Conservation (phyloP, 345 rosid genomes). For the Hibiscus mutabilis region DNA sequence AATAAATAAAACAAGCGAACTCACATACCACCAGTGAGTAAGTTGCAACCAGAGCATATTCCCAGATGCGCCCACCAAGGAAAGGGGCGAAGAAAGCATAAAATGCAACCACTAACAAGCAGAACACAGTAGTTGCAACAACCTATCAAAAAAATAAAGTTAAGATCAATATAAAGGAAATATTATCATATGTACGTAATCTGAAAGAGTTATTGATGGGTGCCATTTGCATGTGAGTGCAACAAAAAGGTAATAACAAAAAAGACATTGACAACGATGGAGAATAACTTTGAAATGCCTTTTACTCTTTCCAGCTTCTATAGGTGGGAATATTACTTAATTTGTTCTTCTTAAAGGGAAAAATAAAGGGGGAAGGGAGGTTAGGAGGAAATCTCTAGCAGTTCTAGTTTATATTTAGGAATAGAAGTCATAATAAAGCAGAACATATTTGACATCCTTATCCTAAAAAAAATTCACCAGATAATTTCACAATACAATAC, state of each 20-base stretch:
- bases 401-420: not conserved
- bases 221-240: not conserved
- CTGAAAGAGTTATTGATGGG: not conserved
- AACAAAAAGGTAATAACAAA: not conserved
- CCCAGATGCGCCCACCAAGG: conserved; percentile 88
- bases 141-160: conserved; percentile 42
- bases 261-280: not conserved
- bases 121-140: conserved; percentile 93
- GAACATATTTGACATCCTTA: not conserved
- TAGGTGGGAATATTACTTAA: not conserved
- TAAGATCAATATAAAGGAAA: conserved; percentile 10
- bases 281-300: not conserved
- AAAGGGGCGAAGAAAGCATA: conserved; percentile 96
- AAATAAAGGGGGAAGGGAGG: not conserved
- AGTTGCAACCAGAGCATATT: conserved; percentile 52
- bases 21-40: conserved; percentile 91
- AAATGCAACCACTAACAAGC: conserved; percentile 81
- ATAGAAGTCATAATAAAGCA: not conserved
- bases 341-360: not conserved
- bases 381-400: not conserved
- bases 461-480: not conserved
- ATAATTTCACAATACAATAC: not conserved
- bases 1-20: not conserved
- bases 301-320: not conserved
- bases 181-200: not conserved